Evolutionary conservation across 1,139 yeast genomes (phyloP), one percentile per base, ranked within the genome.

Genomic region (Hyphopichia pseudoburtonii): DNA sequence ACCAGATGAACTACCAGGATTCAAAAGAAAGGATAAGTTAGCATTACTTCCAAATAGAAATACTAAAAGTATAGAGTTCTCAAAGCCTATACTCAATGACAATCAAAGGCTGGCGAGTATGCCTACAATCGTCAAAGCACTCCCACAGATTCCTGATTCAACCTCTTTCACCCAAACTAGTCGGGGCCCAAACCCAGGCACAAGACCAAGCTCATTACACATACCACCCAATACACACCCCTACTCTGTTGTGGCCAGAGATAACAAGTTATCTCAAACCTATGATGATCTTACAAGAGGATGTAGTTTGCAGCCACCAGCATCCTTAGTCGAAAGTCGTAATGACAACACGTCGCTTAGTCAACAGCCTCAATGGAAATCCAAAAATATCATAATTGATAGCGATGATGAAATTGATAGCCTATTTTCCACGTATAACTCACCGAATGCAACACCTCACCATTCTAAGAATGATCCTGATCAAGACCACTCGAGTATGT

Each of bases 1-100:
- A 10, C 73, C 73, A 2, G 47, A 47, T 4, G 43, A 37, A 1
- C 38, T 65, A 11, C 72, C 73, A 2, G 54, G 62, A 1, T 57
- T 58, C 41, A 49, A 49, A 33, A 46, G 46, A 17, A 46, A 43
- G 18, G 66, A 66, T 2, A 46, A 41, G 29, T 40, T 62, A 29
- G 48, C 47, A 34, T 44, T 55, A 23, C 56, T 55, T 34, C 43
- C 52, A 18, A n/a, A n/a, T n/a, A n/a, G n/a, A n/a, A n/a, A n/a
- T n/a, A n/a, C n/a, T n/a, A n/a, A n/a, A n/a, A n/a, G n/a, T n/a
- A n/a, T n/a, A n/a, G n/a, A n/a, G n/a, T n/a, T n/a, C n/a, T 28
- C 30, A 5, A 29, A 21, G 7, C 35, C 39, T 3, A 38, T 17
- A 15, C 25, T 43, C 10, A 16, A 8, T 10, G 26, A 5, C 5